Conservation (phyloP, 352 stramenopile species). For the Globisporangium nagaii region DNA sequence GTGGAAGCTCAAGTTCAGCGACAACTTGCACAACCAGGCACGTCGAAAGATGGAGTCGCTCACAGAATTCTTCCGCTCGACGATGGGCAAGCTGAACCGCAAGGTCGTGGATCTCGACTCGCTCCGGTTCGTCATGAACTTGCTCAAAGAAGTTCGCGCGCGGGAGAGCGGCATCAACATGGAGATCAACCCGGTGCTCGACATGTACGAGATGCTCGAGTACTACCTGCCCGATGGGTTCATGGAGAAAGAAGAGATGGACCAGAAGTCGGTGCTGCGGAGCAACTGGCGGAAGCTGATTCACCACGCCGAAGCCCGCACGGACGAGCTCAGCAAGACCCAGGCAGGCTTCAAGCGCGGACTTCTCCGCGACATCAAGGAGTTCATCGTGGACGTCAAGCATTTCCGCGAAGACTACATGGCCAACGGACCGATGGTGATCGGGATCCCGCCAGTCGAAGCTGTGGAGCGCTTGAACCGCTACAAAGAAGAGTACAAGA, state of each 20-base stretch:
- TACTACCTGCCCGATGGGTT: conserved; percentile 92
- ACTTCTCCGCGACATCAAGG: conserved; percentile 94
- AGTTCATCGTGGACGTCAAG: conserved; percentile 96
- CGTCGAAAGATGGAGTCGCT: conserved; percentile 90
- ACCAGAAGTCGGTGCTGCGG: conserved; percentile 97
- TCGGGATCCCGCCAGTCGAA: conserved; percentile 94
- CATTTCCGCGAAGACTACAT: conserved; percentile 96
- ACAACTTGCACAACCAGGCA: conserved; percentile 95
- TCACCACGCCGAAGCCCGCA: conserved; percentile 90
- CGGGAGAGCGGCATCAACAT: conserved; percentile 97
- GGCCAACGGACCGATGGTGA: conserved; percentile 96
- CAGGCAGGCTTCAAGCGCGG: conserved; percentile 95
- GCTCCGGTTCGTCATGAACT: conserved; percentile 96
- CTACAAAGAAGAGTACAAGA: conserved; percentile 98
- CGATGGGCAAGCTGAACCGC: conserved; percentile 90
- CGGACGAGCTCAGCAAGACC: conserved; percentile 94
- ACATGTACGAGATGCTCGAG: conserved; percentile 98
- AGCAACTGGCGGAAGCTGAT: conserved; percentile 98
- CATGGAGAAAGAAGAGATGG: conserved; percentile 99
- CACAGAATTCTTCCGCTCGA: conserved; percentile 95
- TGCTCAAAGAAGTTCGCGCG: conserved; percentile 96
- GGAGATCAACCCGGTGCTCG: conserved; percentile 97
- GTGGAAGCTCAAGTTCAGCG: conserved; percentile 97
- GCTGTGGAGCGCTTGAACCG: conserved; percentile 95
- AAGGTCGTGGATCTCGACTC: conserved; percentile 96